Evolutionary conservation across 495 filamentous ascomycete genomes (phyloP), one percentile per base, ranked within the genome.

Genomic region (Neurospora sp.): DNA sequence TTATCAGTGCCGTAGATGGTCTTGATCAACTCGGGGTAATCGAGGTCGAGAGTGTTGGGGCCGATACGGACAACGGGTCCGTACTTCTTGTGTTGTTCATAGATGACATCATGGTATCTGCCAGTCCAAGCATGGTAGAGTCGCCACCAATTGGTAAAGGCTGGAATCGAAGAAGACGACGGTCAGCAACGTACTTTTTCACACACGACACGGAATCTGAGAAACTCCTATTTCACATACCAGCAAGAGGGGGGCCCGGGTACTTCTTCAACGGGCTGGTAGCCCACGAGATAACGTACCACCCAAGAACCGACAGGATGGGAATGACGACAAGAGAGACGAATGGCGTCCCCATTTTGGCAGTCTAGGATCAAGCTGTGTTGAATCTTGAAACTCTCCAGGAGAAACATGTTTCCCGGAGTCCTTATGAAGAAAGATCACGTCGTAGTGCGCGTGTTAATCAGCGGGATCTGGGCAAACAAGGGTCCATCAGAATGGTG

Each of bases 11-110:
- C 72, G 75, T 85, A 86, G 2, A 87, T 75, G 0, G 73, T 75
- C 18, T 76, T 75, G 70, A 85, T 78, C 40, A 78, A 74, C 22
- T 75, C 78, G 2, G 80, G 78, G 70, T 84, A 82, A 31, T 83
- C 80, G 3, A 89, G 76, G n/a, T 83, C 85, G 12, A 89, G 73
- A 12, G 76, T 73, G 70, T 86, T 85, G 6, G 88, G 87, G 0
- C 87, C 88, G 38, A 88, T 74, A 4, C 87, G 85, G 14, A 90
- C 84, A n/a, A 87, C 73, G 35, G 80, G 78, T 2, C 87, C 88
- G 76, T 88, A 85, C 68, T 81, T 78, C 38, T 79, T 44, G 74
- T 89, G 87, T 2, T 88, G 78, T 3, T 75, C 70, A 20, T 80
- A 71, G 37, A 81, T 72, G 20, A 44, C 70, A 0, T 40, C 8